Percentiles rank a stretch among this genome's conserved stretches.
Conservation (phyloP, 116 monocot genomes). For the Trichopus zeylanicus region DNA sequence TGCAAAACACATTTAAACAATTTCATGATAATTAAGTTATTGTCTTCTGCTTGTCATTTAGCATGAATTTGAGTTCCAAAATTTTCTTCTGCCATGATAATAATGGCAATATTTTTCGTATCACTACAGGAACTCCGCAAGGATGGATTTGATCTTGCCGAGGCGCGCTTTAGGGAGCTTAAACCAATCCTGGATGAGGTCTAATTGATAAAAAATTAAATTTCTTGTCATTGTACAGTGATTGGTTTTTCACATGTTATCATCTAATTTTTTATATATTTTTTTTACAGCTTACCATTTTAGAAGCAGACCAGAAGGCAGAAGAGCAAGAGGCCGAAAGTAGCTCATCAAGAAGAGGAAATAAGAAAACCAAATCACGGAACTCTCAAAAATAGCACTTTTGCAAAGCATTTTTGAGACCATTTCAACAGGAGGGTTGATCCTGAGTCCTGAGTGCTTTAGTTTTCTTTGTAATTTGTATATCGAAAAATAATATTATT, state of each 20-base stretch:
- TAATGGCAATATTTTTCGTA: not conserved
- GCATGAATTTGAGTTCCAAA: not conserved
- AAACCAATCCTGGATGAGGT: slow-evolving; percentile 99
- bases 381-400: slow-evolving; percentile 15
- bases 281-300: slow-evolving; percentile 51
- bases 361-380: slow-evolving; percentile 29
- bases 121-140: slow-evolving; percentile 78
- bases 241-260: not conserved
- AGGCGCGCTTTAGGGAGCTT: slow-evolving; percentile 78
- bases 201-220: not conserved
- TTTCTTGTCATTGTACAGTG: not conserved
- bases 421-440: no score
- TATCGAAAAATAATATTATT: no score
- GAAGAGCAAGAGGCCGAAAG: slow-evolving; percentile 67
- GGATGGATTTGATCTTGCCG: slow-evolving; percentile 99
- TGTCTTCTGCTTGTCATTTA: no score
- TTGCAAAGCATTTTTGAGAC: no score
- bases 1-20: no score
- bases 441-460: no score
- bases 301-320: slow-evolving; percentile 90
- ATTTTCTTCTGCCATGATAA: not conserved
- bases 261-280: not conserved
- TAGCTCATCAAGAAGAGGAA: slow-evolving; percentile 40
- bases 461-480: no score
- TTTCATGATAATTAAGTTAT: no score